Conservation (phyloP, 768 basidiomycete species). For the Naganishia friedmannii region DNA sequence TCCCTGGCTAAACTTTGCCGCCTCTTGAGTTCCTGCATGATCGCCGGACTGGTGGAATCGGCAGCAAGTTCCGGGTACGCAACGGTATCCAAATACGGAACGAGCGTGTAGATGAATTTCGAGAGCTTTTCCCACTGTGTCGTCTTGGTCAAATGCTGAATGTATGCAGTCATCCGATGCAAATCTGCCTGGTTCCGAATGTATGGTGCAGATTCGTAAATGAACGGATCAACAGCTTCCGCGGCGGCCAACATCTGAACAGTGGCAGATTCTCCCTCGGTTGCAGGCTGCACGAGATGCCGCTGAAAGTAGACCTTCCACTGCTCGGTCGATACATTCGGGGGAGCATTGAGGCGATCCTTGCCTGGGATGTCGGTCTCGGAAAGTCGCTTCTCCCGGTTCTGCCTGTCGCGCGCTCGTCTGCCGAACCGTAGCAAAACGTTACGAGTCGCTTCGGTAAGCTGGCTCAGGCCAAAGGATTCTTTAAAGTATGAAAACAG, state of each 20-base stretch:
- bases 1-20: constrained; percentile 3
- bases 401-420: not conserved
- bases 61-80: constrained; percentile 9
- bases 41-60: not conserved
- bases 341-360: not conserved
- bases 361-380: constrained; percentile 1
- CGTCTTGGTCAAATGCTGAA: constrained; percentile 6
- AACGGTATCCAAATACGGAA: constrained; percentile 12
- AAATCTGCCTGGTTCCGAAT: constrained; percentile 8
- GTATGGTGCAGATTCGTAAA: constrained; percentile 13
- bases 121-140: not conserved
- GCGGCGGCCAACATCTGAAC: constrained; percentile 3
- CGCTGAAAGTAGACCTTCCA: constrained; percentile 18
- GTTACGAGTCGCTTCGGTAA: constrained; percentile 4
- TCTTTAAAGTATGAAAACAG: not conserved
- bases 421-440: not conserved
- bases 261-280: not conserved
- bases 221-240: constrained; percentile 1
- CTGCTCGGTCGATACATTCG: not conserved
- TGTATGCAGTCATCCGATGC: constrained; percentile 1
- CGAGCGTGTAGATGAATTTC: constrained; percentile 8
- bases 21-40: constrained; percentile 5
- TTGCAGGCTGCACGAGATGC: not conserved
- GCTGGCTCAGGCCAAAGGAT: constrained; percentile 8
- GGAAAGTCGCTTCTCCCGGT: not conserved